These are phyloP conservation scores for Westerdykella ornata DNA, from an alignment of 2,329 filamentous ascomycete genomes.

Conservation along the genomic window DNA sequence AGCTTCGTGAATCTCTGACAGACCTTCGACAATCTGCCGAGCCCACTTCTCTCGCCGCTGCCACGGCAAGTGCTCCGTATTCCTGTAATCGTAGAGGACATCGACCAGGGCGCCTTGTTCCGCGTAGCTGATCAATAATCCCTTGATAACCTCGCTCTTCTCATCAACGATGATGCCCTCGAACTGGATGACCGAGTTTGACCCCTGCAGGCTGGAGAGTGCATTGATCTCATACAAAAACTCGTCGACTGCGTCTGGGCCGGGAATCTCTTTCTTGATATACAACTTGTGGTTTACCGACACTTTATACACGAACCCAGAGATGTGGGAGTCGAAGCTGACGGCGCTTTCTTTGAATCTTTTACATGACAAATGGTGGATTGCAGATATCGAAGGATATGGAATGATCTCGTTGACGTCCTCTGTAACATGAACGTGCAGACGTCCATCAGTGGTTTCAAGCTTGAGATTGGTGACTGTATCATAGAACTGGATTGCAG, in stretches of 20 bases:
- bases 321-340: constrained; percentile 84
- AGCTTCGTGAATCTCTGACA: constrained; percentile 88
- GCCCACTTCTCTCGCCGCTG: constrained; percentile 76
- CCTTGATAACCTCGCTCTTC: constrained; percentile 65
- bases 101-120: constrained; percentile 84
- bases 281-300: constrained; percentile 60
- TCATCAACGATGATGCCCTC: constrained; percentile 86
- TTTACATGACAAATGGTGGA: constrained; percentile 59
- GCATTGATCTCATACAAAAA: constrained; percentile 98
- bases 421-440: constrained; percentile 97
- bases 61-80: constrained; percentile 55
- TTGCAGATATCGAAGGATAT: constrained; percentile 66
- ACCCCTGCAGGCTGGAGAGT: constrained; percentile 67
- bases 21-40: constrained; percentile 77
- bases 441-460: constrained; percentile 75
- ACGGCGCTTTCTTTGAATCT: constrained; percentile 67
- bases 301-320: constrained; percentile 96
- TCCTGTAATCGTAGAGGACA: constrained; percentile 72
- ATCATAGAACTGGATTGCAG: constrained; percentile 92
- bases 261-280: constrained; percentile 98
- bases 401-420: constrained; percentile 91
- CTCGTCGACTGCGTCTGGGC: constrained; percentile 89
- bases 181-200: constrained; percentile 74
- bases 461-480: constrained; percentile 95
- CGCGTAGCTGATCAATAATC: constrained; percentile 81